Percentiles rank a stretch among this genome's conserved stretches.
These are phyloP conservation scores for Hapsidospora chrysogenum DNA, from an alignment of 495 filamentous ascomycete genomes.

Conservation along the genomic window DNA sequence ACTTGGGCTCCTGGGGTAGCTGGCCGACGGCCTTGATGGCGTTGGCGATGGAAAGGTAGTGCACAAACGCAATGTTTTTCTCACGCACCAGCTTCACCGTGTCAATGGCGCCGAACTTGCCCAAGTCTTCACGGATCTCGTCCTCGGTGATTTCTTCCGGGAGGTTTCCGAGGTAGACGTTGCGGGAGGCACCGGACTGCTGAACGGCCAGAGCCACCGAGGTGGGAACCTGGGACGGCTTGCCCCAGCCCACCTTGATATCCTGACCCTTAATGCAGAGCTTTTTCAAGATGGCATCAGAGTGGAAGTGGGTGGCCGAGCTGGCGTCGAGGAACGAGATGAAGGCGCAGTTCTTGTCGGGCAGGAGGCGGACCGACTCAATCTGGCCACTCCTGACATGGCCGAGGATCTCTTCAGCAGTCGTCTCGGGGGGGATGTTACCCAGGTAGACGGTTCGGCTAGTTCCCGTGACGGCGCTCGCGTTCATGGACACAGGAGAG, in stretches of 20 bases:
- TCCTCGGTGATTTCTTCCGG: slow-evolving; percentile 81
- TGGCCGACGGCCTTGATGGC: slow-evolving; percentile 98
- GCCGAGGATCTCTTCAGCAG: slow-evolving; percentile 91
- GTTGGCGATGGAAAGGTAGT: slow-evolving; percentile 94
- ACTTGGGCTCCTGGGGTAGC: slow-evolving; percentile 88
- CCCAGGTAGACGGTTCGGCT: slow-evolving; percentile 94
- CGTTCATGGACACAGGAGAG: slow-evolving; percentile 55
- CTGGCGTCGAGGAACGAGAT: slow-evolving; percentile 96
- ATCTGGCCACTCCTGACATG: slow-evolving; percentile 97
- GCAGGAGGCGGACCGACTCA: slow-evolving; percentile 86
- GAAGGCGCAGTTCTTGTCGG: slow-evolving; percentile 99
- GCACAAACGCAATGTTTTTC: slow-evolving; percentile 96
- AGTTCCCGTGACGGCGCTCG: slow-evolving; percentile 72
- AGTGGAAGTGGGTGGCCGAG: slow-evolving; percentile 97
- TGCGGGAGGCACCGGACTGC: slow-evolving; percentile 93
- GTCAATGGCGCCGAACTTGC: slow-evolving; percentile 92
- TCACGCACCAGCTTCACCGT: slow-evolving; percentile 96
- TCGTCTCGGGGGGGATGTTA: slow-evolving; percentile 96
- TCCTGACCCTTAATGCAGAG: slow-evolving; percentile 94
- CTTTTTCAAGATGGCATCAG: slow-evolving; percentile 98
- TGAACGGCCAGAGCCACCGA: slow-evolving; percentile 93
- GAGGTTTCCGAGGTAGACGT: slow-evolving; percentile 92
- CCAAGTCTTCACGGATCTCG: slow-evolving; percentile 83
- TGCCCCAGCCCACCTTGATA: slow-evolving; percentile 99
- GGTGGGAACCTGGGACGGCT: slow-evolving; percentile 93